phyloP scores from a whole-genome alignment of 495 filamentous ascomycete genomes.

The Penicillium taxi region DNA sequence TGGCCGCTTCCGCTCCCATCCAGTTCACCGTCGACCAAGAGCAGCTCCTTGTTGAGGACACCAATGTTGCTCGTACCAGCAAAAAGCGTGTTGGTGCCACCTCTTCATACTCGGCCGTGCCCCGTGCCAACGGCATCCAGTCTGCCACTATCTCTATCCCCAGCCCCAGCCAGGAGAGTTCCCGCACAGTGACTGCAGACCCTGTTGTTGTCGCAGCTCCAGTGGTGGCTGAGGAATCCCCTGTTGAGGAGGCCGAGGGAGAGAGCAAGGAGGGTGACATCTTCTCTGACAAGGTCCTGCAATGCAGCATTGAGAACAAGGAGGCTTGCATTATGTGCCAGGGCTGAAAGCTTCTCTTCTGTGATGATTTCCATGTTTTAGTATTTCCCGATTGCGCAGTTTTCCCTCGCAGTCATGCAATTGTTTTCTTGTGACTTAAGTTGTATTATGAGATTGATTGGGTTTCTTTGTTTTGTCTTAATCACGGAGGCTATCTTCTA shows the following conservation, averaged over 20 bases:
- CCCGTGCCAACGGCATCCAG: slow-evolving; percentile 42
- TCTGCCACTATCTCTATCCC: slow-evolving; percentile 7
- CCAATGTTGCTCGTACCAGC: slow-evolving; percentile 59
- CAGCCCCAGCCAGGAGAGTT: slow-evolving; percentile 47
- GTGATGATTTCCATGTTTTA: slow-evolving; percentile 15
- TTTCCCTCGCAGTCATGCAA: slow-evolving; percentile 3
- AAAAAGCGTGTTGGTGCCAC: slow-evolving; percentile 60
- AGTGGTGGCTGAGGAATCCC: slow-evolving; percentile 46
- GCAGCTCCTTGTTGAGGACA: slow-evolving; percentile 82
- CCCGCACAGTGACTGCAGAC: slow-evolving; percentile 64
- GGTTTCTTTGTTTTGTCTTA: slow-evolving; percentile 21
- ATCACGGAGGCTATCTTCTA: slow-evolving; percentile 14
- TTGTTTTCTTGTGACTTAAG: slow-evolving; percentile 16
- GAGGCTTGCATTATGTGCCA: slow-evolving; percentile 89
- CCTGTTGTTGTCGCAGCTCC: slow-evolving; percentile 42
- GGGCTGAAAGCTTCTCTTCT: slow-evolving; percentile 42
- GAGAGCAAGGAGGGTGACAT: slow-evolving; percentile 54
- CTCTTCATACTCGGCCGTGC: slow-evolving; percentile 49
- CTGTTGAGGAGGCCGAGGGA: slow-evolving; percentile 57
- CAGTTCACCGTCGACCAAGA: slow-evolving; percentile 99
- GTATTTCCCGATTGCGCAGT: slow-evolving; percentile 1
- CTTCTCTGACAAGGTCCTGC: slow-evolving; percentile 81
- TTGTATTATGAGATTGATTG: slow-evolving; percentile 40
- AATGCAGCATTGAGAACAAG: slow-evolving; percentile 91
- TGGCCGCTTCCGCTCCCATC: slow-evolving; percentile 92